Evolutionary conservation across 2,329 filamentous ascomycete genomes (phyloP).

Genomic region (Penicillium sp.): DNA sequence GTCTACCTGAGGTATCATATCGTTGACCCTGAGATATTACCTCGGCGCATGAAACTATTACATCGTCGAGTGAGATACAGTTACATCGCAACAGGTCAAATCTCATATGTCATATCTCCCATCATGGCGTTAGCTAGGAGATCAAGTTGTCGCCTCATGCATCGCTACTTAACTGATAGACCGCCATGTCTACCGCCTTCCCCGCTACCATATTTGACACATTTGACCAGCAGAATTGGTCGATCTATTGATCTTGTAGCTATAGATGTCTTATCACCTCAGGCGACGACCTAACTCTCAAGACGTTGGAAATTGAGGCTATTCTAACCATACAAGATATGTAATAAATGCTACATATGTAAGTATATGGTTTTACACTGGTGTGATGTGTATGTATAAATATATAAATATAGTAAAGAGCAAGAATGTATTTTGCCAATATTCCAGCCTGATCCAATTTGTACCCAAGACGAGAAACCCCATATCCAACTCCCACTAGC

Average conservation of each 20-base stretch:
- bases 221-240: neutral
- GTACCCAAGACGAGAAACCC: neutral
- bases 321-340: neutral
- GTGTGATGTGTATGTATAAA: slow-evolving; percentile 1
- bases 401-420: neutral
- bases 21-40: neutral
- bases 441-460: neutral
- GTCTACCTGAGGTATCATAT: neutral
- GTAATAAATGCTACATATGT: neutral
- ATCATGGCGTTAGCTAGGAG: too few species aligned
- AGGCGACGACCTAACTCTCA: neutral
- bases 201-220: neutral
- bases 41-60: neutral
- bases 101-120: neutral
- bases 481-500: neutral
- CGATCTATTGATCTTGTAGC: slow-evolving; percentile 2
- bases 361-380: neutral
- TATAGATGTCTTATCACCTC: neutral
- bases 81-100: neutral
- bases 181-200: neutral
- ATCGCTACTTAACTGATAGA: neutral
- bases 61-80: neutral
- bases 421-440: slow-evolving; percentile 9
- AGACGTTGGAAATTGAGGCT: neutral
- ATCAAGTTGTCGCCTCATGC: neutral